Base-by-base conservation (phyloP, 2,329 filamentous ascomycete species). In the Cladorrhinum sp. region DNA sequence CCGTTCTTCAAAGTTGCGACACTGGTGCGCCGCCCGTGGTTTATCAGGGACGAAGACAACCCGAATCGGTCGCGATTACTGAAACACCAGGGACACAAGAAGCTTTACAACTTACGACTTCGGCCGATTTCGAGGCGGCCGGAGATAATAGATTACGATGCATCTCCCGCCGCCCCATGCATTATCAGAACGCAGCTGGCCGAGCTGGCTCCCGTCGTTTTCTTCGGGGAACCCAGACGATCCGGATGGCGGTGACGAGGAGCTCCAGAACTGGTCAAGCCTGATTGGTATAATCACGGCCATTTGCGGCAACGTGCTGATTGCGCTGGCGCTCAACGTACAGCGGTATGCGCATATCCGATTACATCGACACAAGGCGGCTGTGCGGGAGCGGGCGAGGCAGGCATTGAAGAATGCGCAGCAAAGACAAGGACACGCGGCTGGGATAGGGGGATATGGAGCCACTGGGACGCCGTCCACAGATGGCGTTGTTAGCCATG, bases 321-420 rank as follows among this genome's bases (percentile, higher is more conserved):
- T 99, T 67, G 96, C 94, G 0, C 87, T 99, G 65, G 95, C 95
- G 12, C 85, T 99, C 63, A 99, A 99, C 72, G 94, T 96, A 55
- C 95, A 99, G 76, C 87, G 95, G 66, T 98, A 98, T 73, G 94
- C 95, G 33, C 95, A 99, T 72, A 91, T 95, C 60, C 85, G 89
- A 60, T 82, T 99, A 64, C 86, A 91, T 64, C 83, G 87, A 68
- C 87, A 93, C 73, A 86, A 83, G 67, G 80, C 83, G 51, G 82
- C 84, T 64, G 77, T 82, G 51, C 82, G 83, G 56, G 79, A 82
- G 63, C 81, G 79, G 52, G 80, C 82, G 49, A 82, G 78, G 65
- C 78, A 81, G 55, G 79, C 82, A n/a, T 70, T 82, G 68, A 83
- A 81, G 67, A 79, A 78, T 48, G 72, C 75, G 30, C 62, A 55